Base-by-base conservation (phyloP, 2,329 filamentous ascomycete genomes). In the Fusarium virguliforme region DNA sequence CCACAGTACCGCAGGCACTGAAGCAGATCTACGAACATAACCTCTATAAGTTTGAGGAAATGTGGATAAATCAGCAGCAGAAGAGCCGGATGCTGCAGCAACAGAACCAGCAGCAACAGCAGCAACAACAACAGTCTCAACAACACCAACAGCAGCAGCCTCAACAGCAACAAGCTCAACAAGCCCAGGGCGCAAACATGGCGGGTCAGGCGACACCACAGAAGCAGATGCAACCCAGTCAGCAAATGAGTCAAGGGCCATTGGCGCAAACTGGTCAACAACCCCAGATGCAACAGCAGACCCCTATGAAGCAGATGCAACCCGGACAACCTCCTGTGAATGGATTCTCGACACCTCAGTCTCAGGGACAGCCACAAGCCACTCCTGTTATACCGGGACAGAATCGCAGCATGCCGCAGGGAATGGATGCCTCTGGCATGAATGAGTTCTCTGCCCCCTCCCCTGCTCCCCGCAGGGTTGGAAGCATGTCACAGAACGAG, bases 21-120 rank as follows among this genome's bases (percentile, higher is more conserved):
- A 89, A 90, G 74, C 85, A 87, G 30, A 86, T 93, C 7, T 97
- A 96, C 79, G 91, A 94, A 74, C 86, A 88, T 37, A 94, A 95
- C 72, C 82, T 98, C 6, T 83, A 88, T 28, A 88, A 90, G 34
- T 98, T 97, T 71, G 95, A 98, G 78, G 88, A 91, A 65, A 88
- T 87, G 2, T 92, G 88, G 83, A 77, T 87, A 37, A 83, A 85
- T 35, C 87, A 88, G 73, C 88, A 89, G 67, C 85, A 84, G 70
- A 84, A 83, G 28, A 83, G 85, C 46, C 85, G 86, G 73, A 85
- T 87, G 77, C 82, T 85, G 58, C 86, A 89, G 67, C 46, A 50
- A 32, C 46, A 50, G 26, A 30, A 50, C 18, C 46, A 50, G 46
- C 26, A 35, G 8, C 32, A 35, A 3, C 32, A 35, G 8, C 32